Base-by-base conservation (phyloP, 2,329 filamentous ascomycete species). In the Beauveria medogensis region DNA sequence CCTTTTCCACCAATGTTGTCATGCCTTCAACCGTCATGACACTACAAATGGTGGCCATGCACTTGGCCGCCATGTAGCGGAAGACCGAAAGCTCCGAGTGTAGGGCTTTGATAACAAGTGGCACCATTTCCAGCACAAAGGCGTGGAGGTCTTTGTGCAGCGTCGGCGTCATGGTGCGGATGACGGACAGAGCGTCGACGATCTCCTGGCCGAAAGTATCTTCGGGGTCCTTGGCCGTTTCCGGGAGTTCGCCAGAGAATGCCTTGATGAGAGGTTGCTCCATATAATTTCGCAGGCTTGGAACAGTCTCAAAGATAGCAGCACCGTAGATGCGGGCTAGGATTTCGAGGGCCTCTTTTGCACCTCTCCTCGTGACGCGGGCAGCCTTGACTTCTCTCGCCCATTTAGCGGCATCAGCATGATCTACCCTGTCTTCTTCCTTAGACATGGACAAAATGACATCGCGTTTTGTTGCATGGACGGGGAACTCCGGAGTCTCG, bases 41-140 rank as follows among this genome's bases (percentile, higher is more conserved):
- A 71, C 93, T 99, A 80, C 95, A 99, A 50, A 97, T 89, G 1
- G 94, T 99, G 9, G 94, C 95, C 72, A 99, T 86, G 71, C 94
- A 97, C 73, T 99, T 99, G 0, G 94, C 94, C 26, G 94, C 94
- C 75, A 93, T 94, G 74, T 99, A 99, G 44, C 94, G 85, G 71
- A 99, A 91, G 2, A 99, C 91, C 2, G 94, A 95, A 16, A 97
- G 81, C 67, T 88, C 85, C 22, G 91, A 96, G 67, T 93, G 91
- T 48, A 99, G 80, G 4, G 91, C 93, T 73, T 89, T 93, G 67
- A 92, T 90, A 58, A 99, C 86, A 43, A 93, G 80, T 8, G 93
- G 92, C 72, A 97, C 83, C 67, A 97, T 83, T 55, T 88, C 81
- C 73, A 95, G 86, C 48, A 97, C 83, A 74, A 95, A 96, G 2